Percentiles rank a stretch among this genome's conserved stretches.
These are phyloP conservation scores for Proliferodiscus dingleyae DNA, from an alignment of 2,329 filamentous ascomycete genomes.

Conservation along the genomic window DNA sequence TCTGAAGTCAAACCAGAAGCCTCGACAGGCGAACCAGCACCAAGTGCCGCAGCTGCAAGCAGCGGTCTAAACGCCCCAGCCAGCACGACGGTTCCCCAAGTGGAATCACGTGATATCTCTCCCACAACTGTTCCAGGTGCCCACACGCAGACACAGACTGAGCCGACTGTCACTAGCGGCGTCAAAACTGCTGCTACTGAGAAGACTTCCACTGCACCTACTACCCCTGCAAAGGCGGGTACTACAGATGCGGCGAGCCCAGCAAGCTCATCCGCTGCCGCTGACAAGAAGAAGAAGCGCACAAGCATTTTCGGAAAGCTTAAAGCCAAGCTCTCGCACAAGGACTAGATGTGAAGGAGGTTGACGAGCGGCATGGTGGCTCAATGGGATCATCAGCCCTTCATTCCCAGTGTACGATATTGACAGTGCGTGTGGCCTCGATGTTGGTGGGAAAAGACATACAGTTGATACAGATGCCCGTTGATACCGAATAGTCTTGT, in stretches of 20 bases:
- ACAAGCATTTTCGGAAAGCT: conserved; percentile 38
- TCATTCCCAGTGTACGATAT: conserved; percentile 26
- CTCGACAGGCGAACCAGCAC: conserved; percentile 27
- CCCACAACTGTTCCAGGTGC: conserved; percentile 27
- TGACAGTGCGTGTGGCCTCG: conserved; percentile 10
- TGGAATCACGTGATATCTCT: conserved; percentile 28
- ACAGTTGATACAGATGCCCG: no score
- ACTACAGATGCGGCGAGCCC: conserved; percentile 13
- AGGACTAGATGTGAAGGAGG: conserved; percentile 13
- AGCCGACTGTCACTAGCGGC: conserved; percentile 25
- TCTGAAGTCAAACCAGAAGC: conserved; percentile 50
- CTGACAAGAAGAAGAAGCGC: conserved; percentile 35
- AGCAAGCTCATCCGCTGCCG: conserved; percentile 17
- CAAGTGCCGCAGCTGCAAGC: conserved; percentile 25
- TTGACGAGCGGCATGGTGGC: conserved; percentile 5
- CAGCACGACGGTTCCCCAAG: not conserved
- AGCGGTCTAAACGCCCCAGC: conserved; percentile 36
- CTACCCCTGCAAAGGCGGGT: conserved; percentile 17
- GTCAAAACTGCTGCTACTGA: conserved; percentile 19
- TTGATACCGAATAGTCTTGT: not conserved
- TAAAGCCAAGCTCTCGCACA: conserved; percentile 45
- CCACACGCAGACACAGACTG: conserved; percentile 21
- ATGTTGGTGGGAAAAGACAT: conserved; percentile 6
- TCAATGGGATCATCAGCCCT: conserved; percentile 7
- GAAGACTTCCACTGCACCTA: conserved; percentile 14